Conservation (phyloP, 2,329 filamentous ascomycete genomes). For the Aspergillus versicolor region DNA sequence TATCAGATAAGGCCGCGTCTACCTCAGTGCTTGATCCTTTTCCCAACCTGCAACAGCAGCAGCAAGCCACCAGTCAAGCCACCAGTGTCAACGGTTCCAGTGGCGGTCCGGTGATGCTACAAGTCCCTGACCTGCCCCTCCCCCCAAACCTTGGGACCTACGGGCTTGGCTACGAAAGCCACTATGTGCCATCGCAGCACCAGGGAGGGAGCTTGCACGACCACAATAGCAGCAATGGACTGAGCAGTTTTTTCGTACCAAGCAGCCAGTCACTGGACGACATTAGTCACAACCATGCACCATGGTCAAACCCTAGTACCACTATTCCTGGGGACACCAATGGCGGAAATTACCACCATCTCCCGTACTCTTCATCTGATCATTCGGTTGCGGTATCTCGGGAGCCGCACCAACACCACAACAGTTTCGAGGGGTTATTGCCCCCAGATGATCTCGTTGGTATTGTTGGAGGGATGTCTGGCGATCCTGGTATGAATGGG, state of each 20-base stretch:
- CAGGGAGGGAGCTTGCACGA: constrained; percentile 32
- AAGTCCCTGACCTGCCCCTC: constrained; percentile 36
- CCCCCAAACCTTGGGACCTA: constrained; percentile 32
- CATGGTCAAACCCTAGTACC: constrained; percentile 32
- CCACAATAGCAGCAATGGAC: constrained; percentile 30
- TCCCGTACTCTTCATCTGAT: constrained; percentile 31
- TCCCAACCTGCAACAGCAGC: constrained; percentile 29
- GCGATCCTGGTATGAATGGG: constrained; percentile 34
- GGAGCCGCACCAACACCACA: constrained; percentile 32
- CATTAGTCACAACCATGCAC: constrained; percentile 29
- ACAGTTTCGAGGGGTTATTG: constrained; percentile 33
- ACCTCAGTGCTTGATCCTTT: constrained; percentile 38
- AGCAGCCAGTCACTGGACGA: constrained; percentile 36
- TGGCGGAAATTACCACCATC: constrained; percentile 31
- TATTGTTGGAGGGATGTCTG: constrained; percentile 37
- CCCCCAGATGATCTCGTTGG: constrained; percentile 38
- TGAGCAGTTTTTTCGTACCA: constrained; percentile 34
- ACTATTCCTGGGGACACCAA: constrained; percentile 33
- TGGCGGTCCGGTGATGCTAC: constrained; percentile 33
- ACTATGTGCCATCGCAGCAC: constrained; percentile 35
- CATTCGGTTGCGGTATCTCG: constrained; percentile 33
- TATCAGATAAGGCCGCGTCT: constrained; percentile 35
- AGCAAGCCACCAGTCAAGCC: constrained; percentile 27
- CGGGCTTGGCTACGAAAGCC: constrained; percentile 30
- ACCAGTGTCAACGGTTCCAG: constrained; percentile 29